Evolutionary conservation across 2,329 filamentous ascomycete species (phyloP), one percentile per base, ranked within the genome.

Genomic region (Talaromyces sp.): DNA sequence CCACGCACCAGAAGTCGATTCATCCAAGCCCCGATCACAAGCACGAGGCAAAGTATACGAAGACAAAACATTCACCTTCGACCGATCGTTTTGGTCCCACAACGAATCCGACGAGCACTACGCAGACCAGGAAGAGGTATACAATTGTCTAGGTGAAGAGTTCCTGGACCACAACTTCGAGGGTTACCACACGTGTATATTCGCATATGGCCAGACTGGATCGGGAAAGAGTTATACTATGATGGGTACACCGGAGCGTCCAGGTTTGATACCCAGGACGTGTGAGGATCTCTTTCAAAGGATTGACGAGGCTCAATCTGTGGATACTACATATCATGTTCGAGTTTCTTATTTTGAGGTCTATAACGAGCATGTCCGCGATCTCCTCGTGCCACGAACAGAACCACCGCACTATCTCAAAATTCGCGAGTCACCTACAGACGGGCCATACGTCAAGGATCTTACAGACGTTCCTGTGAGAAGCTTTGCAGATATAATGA

Each of bases 101-200:
- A 82, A 94, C 75, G 85, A 85, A 64, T 78, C 83, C 31, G 93
- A 97, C 74, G 82, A 87, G 37, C 92, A 97, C 79, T 99, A 97
- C 75, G 93, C 95, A 3, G 86, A 90, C 67, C 95, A 99, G 77
- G 91, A 93, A 72, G 91, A 97, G 73, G 90, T 99, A 64, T 98
- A 99, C 83, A 92, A 95, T 73, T 90, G 90, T 66, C 85, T 99
- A 27, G 95, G 95, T 63, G 93, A 97, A 77, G 95, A 98, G 74
- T 98, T 99, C 71, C 85, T 99, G 68, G 95, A 99, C 78, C 95
- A 99, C 84, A 99, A 99, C 81, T 99, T 99, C 73, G 93, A 97
- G 75, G 95, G 95, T 69, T 99, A 99, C 81, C 94, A 99, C 79
- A 99, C 95, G 0, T 99, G 95, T 78, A 99, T 99, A 71, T 98